phyloP scores from a whole-genome alignment of 1,139 yeast species.

The Yamadazyma atlantica region DNA sequence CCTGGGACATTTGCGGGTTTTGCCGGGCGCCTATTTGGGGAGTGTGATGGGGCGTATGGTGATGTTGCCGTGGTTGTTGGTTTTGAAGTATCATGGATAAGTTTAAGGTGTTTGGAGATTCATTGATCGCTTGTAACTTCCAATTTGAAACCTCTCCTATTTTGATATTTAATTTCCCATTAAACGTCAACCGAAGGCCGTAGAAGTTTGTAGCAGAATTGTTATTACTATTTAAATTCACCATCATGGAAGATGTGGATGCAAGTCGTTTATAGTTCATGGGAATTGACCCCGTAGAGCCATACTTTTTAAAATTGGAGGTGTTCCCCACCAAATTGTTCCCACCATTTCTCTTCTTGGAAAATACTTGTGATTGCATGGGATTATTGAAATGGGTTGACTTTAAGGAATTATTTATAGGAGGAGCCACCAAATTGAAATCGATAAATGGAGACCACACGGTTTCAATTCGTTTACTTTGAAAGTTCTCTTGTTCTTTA shows the following conservation, averaged over 20 bases:
- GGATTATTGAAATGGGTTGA: constrained; percentile 1
- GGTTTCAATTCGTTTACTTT: constrained; percentile 45
- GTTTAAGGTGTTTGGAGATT: constrained; percentile 45
- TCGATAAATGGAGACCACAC: constrained; percentile 64
- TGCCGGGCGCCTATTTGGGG: neutral
- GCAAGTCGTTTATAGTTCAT: constrained; percentile 16
- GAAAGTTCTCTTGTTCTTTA: constrained; percentile 10
- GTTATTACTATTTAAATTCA: constrained; percentile 35
- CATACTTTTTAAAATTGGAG: neutral
- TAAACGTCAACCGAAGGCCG: constrained; percentile 60
- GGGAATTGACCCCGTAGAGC: neutral
- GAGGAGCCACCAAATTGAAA: constrained; percentile 50
- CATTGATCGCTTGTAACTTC: constrained; percentile 69
- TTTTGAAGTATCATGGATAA: constrained; percentile 41
- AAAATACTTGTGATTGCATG: constrained; percentile 2
- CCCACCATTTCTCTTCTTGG: constrained; percentile 4
- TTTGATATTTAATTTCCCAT: constrained; percentile 60
- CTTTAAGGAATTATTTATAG: constrained; percentile 41
- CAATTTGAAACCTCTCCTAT: constrained; percentile 64
- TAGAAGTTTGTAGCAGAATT: constrained; percentile 33
- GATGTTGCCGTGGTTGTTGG: constrained; percentile 12
- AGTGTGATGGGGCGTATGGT: neutral
- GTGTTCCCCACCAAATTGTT: neutral
- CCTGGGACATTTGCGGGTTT: neutral
- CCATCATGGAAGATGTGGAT: constrained; percentile 45